A percentile compares a stretch with the other conserved stretches of the same genome.
phyloP scores from a whole-genome alignment of 2,329 filamentous ascomycete genomes.

The Fusarium piperis region DNA sequence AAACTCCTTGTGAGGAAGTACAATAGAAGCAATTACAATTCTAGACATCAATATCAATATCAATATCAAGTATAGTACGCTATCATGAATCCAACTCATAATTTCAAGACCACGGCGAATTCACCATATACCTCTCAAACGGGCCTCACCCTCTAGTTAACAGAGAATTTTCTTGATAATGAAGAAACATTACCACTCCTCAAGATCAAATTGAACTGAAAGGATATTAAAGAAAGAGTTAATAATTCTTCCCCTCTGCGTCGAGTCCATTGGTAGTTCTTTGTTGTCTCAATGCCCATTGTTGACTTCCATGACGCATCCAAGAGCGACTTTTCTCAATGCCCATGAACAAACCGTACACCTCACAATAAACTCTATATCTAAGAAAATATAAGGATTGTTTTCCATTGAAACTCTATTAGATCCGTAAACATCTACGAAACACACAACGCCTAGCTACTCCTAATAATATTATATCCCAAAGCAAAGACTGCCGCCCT shows the following conservation, averaged over 20 bases:
- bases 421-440: background rate
- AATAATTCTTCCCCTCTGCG: background rate
- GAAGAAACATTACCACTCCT: background rate
- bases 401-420: background rate
- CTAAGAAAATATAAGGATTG: background rate
- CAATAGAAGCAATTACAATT: background rate
- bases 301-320: too few relatives aligned
- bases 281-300: background rate
- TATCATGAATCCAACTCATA: background rate
- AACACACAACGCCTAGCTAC: background rate
- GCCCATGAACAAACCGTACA: background rate
- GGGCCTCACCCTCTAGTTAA: background rate
- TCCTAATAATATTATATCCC: too few relatives aligned
- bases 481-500: too few relatives aligned
- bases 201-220: background rate
- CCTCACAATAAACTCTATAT: background rate
- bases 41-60: background rate
- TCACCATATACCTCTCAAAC: background rate
- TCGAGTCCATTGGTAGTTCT: background rate
- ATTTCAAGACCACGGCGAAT: too few relatives aligned
- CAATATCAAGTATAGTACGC: background rate
- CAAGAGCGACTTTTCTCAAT: too few relatives aligned
- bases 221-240: background rate
- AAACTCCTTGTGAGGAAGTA: constrained; percentile 4
- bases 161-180: background rate